Base-by-base conservation (phyloP, 331 rosid genomes). In the Pyrus hybrid region DNA sequence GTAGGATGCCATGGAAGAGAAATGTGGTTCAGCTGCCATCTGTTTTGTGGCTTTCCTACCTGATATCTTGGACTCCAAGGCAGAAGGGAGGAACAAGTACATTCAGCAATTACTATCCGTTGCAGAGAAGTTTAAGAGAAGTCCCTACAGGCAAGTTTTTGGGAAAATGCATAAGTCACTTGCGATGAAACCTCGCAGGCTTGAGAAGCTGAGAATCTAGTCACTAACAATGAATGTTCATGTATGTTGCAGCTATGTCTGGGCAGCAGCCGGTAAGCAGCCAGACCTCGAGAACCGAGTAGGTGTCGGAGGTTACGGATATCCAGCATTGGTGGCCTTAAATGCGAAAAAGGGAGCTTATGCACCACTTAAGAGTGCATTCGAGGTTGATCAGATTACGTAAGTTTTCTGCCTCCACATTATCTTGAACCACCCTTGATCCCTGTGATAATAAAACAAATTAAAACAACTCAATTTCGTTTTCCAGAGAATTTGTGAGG, bases 251-350 rank as follows among this genome's bases (percentile, higher is more conserved):
- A 95, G 99, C 77, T 95, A 87, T 71, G 90, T 90, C 21, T 95
- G 99, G 99, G 86, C 86, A 61, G 96, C 99, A 26, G 97, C 99
- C 0, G 96, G 96, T 29, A 92, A 89, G 84, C 98, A 95, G 79
- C 93, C 86, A 32, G 96, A 95, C 83, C 97, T 95, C 3, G 99
- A 95, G 67, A 85, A 88, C 74, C 85, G 63, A 62, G 98, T 95
- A 5, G 96, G 99, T 77, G 99, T 95, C 69, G 99, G 99, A 41
- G 99, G 99, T 45, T 95, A 95, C 75, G 99, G 99, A 68, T 95
- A 95, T 84, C 99, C 99, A 5, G 99, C 99, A 64, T 80, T 95
- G 70, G 99, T 95, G 33, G 99, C 99, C 67, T 79, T 95, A 37
- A 95, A 95, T 80, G 65, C 83, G 60, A 95, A 95, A 88, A 95